A percentile compares a stretch with the other conserved stretches of the same genome.
phyloP scores from a whole-genome alignment of 140 eudicot species.

The Cichorium intybus region DNA sequence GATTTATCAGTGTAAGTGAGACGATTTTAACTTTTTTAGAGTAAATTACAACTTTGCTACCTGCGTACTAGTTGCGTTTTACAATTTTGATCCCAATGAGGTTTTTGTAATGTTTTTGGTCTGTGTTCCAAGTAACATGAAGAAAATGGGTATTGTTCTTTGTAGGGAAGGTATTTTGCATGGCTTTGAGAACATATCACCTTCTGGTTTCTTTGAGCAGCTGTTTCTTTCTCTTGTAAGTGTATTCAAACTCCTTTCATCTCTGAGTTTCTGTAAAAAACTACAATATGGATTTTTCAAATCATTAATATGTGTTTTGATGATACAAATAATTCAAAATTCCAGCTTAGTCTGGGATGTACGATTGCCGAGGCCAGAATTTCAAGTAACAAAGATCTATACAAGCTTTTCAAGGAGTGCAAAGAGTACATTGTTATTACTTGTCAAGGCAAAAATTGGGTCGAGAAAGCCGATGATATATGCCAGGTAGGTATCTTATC shows the following conservation, averaged over 20 bases:
- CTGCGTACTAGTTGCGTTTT: neutral
- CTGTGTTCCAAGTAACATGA: no score
- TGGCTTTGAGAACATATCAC: slow-evolving; percentile 61
- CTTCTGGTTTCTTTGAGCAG: slow-evolving; percentile 80
- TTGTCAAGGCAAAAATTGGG: slow-evolving; percentile 70
- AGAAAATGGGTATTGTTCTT: slow-evolving; percentile 11
- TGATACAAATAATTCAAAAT: slow-evolving; percentile 1
- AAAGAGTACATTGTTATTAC: slow-evolving; percentile 61
- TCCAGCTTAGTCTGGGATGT: slow-evolving; percentile 80
- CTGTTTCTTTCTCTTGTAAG: slow-evolving; percentile 84
- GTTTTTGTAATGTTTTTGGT: no score
- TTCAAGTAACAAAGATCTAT: slow-evolving; percentile 44
- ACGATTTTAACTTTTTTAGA: neutral
- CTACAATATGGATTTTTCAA: neutral
- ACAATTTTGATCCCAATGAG: neutral
- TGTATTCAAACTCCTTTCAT: neutral
- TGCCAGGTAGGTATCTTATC: slow-evolving; percentile 94
- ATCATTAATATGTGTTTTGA: neutral
- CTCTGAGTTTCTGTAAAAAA: neutral
- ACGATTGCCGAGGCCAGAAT: slow-evolving; percentile 73
- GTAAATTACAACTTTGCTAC: neutral
- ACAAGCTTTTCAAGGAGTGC: slow-evolving; percentile 74
- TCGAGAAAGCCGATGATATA: slow-evolving; percentile 71
- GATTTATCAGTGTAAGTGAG: slow-evolving; percentile 90
- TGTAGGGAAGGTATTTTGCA: slow-evolving; percentile 82